A percentile compares a stretch with the other conserved stretches of the same genome.
Conservation (phyloP, 2,329 filamentous ascomycete species). For the Helotiales sp. region DNA sequence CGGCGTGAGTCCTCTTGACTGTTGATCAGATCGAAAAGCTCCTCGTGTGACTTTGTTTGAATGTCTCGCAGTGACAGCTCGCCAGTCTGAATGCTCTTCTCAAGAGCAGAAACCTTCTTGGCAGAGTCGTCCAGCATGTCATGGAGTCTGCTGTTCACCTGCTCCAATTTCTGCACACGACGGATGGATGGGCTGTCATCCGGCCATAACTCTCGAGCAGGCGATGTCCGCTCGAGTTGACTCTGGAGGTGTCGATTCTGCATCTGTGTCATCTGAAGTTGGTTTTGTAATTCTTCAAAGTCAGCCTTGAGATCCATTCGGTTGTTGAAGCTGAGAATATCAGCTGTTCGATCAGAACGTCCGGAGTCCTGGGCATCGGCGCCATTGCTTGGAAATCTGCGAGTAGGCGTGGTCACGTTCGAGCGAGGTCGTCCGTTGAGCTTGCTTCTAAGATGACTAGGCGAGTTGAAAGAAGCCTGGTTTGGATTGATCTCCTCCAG, state of each 20-base stretch:
- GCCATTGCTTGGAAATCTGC: slow-evolving; percentile 70
- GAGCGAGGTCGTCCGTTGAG: slow-evolving; percentile 65
- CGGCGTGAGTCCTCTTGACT: slow-evolving; percentile 90
- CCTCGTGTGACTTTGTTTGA: slow-evolving; percentile 91
- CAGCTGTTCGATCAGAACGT: slow-evolving; percentile 82
- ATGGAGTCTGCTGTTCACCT: slow-evolving; percentile 88
- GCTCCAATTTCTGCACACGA: slow-evolving; percentile 88
- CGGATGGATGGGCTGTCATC: slow-evolving; percentile 80
- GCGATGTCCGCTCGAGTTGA: slow-evolving; percentile 75
- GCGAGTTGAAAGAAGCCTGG: slow-evolving; percentile 76
- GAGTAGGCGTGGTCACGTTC: slow-evolving; percentile 77
- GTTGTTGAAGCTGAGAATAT: slow-evolving; percentile 83
- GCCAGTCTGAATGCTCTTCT: slow-evolving; percentile 84
- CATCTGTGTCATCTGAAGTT: slow-evolving; percentile 93
- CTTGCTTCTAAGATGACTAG: slow-evolving; percentile 67
- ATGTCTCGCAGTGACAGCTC: slow-evolving; percentile 89
- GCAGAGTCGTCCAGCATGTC: slow-evolving; percentile 93
- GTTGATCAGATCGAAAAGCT: slow-evolving; percentile 89
- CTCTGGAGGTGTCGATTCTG: slow-evolving; percentile 91
- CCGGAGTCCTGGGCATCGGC: slow-evolving; percentile 72
- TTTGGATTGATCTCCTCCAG: slow-evolving; percentile 89
- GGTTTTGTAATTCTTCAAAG: slow-evolving; percentile 90
- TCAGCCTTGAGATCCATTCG: slow-evolving; percentile 91
- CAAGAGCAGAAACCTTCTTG: slow-evolving; percentile 88
- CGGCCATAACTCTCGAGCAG: slow-evolving; percentile 63